phyloP scores from a whole-genome alignment of 1,139 yeast species.

The Saccharomyces pastorianus region DNA sequence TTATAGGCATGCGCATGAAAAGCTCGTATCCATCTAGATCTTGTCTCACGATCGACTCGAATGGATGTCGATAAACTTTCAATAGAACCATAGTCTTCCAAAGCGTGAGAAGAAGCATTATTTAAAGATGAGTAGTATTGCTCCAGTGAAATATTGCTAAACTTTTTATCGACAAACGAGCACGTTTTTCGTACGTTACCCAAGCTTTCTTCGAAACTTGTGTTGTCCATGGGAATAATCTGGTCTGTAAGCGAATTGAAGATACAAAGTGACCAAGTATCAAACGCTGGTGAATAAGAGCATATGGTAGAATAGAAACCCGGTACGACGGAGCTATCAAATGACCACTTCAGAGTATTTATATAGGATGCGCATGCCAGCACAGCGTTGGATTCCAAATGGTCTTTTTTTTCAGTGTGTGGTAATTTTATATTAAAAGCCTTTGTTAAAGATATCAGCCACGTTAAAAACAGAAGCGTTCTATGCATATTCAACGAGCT shows the following conservation, averaged over 20 bases:
- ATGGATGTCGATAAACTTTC: slow-evolving; percentile 10
- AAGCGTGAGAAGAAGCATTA: slow-evolving; percentile 1
- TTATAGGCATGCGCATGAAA: slow-evolving; percentile 16
- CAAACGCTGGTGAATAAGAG: slow-evolving; percentile 3
- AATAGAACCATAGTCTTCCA: background rate
- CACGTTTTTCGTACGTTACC: background rate
- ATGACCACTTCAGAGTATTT: slow-evolving; percentile 1
- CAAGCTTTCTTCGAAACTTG: background rate
- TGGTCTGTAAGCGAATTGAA: background rate
- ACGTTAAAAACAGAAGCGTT: background rate
- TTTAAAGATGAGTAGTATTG: background rate
- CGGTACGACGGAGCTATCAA: background rate
- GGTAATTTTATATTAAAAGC: background rate
- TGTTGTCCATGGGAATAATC: background rate
- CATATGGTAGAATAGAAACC: slow-evolving; percentile 3
- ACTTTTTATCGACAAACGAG: background rate
- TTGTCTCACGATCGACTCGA: slow-evolving; percentile 5
- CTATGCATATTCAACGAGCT: background rate
- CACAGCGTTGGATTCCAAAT: slow-evolving; percentile 3
- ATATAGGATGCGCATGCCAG: slow-evolving; percentile 4
- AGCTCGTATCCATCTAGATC: slow-evolving; percentile 10
- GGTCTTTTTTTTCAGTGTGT: background rate
- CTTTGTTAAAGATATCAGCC: background rate
- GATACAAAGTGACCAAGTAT: slow-evolving; percentile 1
- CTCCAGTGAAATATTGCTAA: background rate